Evolutionary conservation across 2,329 filamentous ascomycete genomes (phyloP).

Genomic region (Cryphonectria naterciae): DNA sequence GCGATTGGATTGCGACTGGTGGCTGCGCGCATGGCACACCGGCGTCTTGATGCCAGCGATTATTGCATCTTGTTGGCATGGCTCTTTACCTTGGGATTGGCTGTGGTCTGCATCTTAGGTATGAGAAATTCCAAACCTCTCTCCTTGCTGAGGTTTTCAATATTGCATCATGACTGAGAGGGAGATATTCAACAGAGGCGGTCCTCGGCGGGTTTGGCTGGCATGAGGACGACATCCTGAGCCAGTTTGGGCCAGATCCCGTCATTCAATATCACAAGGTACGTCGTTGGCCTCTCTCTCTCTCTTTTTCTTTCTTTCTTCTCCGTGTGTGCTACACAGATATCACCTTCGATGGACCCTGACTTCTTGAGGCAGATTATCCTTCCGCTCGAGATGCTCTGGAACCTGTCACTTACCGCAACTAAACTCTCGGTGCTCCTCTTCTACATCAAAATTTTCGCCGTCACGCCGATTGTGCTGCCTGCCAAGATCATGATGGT

Average conservation of each 20-base stretch:
- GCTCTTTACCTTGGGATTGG: constrained; percentile 29
- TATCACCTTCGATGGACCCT: constrained; percentile 5
- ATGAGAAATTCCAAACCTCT: not conserved
- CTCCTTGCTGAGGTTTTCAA: not conserved
- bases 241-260: constrained; percentile 29
- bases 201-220: constrained; percentile 32
- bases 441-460: constrained; percentile 37
- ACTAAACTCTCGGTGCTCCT: constrained; percentile 39
- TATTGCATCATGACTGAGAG: constrained; percentile 12
- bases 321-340: too few relatives aligned
- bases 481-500: constrained; percentile 33
- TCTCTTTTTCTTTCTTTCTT: too few relatives aligned
- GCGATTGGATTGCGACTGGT: constrained; percentile 33
- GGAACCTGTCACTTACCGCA: constrained; percentile 37
- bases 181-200: constrained; percentile 24
- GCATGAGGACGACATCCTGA: constrained; percentile 31
- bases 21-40: constrained; percentile 32
- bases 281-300: not conserved
- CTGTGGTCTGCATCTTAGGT: constrained; percentile 20
- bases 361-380: constrained; percentile 9
- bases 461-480: constrained; percentile 34
- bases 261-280: constrained; percentile 20
- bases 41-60: constrained; percentile 34
- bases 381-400: constrained; percentile 37
- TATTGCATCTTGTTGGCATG: constrained; percentile 32